Conservation (phyloP, 371 early-diverging fungal species). For the Mortierella sp. region DNA sequence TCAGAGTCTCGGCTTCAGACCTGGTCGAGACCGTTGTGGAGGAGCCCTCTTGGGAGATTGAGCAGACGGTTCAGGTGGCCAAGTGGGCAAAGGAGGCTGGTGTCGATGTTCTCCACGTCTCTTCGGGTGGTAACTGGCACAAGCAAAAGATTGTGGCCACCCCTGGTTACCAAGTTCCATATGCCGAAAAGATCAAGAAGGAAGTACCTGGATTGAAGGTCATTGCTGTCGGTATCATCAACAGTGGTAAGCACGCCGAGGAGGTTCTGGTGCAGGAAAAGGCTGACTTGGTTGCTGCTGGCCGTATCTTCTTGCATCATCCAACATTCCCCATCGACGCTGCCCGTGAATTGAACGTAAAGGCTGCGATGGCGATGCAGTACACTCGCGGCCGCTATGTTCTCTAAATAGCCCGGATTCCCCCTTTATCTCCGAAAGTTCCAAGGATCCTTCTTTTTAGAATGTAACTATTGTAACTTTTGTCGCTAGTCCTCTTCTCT, state of each 20-base stretch:
- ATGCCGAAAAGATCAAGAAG: constrained; percentile 66
- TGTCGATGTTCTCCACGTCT: constrained; percentile 80
- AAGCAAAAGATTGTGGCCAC: constrained; percentile 59
- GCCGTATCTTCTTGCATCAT: constrained; percentile 79
- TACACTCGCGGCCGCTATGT: constrained; percentile 42
- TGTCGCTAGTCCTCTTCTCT: too few species aligned
- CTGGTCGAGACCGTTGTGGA: constrained; percentile 57
- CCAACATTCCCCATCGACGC: constrained; percentile 63
- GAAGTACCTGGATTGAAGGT: constrained; percentile 66
- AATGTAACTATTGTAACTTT: too few species aligned
- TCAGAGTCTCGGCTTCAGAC: constrained; percentile 80
- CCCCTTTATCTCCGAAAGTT: too few species aligned
- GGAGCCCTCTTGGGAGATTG: constrained; percentile 61
- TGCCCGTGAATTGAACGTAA: constrained; percentile 68
- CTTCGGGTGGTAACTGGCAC: constrained; percentile 70
- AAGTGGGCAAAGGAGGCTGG: constrained; percentile 65
- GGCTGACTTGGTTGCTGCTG: constrained; percentile 81
- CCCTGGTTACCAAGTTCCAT: constrained; percentile 78
- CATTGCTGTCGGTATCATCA: constrained; percentile 83
- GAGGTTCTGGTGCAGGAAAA: constrained; percentile 66
- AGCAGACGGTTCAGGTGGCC: constrained; percentile 70
- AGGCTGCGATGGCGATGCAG: constrained; percentile 71
- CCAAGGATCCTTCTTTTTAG: too few species aligned
- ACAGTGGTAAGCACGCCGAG: constrained; percentile 72
- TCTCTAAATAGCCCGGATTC: too few species aligned